These are phyloP conservation scores for Candida quercuum DNA, from an alignment of 805 yeast species.

Conservation along the genomic window DNA sequence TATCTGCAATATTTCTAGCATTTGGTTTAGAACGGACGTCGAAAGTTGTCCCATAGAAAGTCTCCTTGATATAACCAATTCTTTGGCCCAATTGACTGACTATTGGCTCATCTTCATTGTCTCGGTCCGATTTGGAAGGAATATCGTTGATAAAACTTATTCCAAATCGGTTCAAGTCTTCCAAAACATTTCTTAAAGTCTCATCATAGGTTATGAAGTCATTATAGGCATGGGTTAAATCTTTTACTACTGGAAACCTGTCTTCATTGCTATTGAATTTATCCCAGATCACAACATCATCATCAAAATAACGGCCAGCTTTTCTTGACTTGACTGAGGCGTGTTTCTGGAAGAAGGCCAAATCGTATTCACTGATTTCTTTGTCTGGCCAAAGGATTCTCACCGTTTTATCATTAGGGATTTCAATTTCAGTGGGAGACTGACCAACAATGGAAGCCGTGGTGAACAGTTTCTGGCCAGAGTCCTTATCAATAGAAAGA, in stretches of 20 bases:
- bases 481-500: constrained; percentile 44
- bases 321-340: constrained; percentile 28
- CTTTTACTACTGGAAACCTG: constrained; percentile 13
- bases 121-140: constrained; percentile 35
- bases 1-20: constrained; percentile 68
- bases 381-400: constrained; percentile 46
- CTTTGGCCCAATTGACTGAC: constrained; percentile 43
- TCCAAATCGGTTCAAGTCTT: constrained; percentile 50
- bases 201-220: constrained; percentile 11
- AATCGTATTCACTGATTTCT: constrained; percentile 32
- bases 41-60: constrained; percentile 69
- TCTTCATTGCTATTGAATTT: constrained; percentile 8
- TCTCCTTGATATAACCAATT: constrained; percentile 64
- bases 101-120: constrained; percentile 23
- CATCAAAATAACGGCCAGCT: constrained; percentile 28
- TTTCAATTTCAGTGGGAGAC: constrained; percentile 32
- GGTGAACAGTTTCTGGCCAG: constrained; percentile 62
- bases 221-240: constrained; percentile 4
- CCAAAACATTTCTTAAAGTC: constrained; percentile 32
- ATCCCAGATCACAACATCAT: constrained; percentile 44
- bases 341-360: constrained; percentile 43
- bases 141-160: constrained; percentile 47
- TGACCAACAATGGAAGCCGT: constrained; percentile 40
- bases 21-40: constrained; percentile 51
- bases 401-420: constrained; percentile 28